Percentiles rank a stretch among this genome's conserved stretches.
Conservation (phyloP, 2,329 filamentous ascomycete species). For the Coniochaeta sp. region DNA sequence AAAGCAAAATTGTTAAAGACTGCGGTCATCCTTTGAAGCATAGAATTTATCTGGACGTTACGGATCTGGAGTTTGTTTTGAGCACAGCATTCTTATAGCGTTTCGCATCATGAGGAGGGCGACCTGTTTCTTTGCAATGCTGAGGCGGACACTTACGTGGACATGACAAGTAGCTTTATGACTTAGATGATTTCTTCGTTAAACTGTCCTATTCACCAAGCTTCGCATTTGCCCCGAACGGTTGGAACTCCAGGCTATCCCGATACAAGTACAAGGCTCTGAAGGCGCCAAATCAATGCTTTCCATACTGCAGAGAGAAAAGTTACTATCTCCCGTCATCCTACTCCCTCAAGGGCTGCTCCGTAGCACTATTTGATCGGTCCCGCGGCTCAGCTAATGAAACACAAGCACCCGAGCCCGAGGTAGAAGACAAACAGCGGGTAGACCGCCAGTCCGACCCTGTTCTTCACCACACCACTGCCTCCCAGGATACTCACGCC, state of each 20-base stretch:
- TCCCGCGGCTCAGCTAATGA: constrained; percentile 67
- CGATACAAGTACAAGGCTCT: neutral
- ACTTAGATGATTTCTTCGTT: neutral
- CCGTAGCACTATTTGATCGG: neutral
- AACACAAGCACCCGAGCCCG: constrained; percentile 87
- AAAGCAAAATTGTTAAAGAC: neutral
- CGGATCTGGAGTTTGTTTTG: neutral
- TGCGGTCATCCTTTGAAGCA: neutral
- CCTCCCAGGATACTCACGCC: constrained; percentile 94
- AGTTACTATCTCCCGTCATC: neutral
- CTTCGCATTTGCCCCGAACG: neutral
- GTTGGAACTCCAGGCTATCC: neutral
- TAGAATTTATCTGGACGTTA: neutral
- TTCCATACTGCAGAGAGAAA: neutral
- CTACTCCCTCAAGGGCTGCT: neutral
- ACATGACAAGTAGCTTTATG: neutral
- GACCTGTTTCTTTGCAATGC: neutral
- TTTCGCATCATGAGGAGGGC: neutral
- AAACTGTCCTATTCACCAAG: neutral
- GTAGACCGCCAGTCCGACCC: constrained; percentile 89
- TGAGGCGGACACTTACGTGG: neutral
- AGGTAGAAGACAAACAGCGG: constrained; percentile 94
- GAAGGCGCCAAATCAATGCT: neutral
- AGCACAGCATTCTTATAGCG: neutral
- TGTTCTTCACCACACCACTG: constrained; percentile 90